These are phyloP conservation scores for Phylloporus sp. DNA, from an alignment of 768 basidiomycete species.

Conservation along the genomic window DNA sequence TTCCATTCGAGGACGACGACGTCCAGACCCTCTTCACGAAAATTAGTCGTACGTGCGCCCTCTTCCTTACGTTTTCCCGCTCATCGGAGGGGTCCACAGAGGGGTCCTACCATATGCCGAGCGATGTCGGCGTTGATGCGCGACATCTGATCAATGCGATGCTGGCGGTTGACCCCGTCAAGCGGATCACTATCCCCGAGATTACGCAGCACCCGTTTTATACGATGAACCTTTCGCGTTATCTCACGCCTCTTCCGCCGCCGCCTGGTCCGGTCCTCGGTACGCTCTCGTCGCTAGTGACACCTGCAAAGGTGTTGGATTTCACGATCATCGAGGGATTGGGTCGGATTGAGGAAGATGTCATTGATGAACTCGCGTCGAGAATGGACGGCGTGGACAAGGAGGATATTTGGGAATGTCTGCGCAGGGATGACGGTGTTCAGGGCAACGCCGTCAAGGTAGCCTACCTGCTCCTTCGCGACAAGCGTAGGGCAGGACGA, in stretches of 20 bases:
- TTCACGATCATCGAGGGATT: slow-evolving; percentile 89
- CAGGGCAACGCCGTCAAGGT: slow-evolving; percentile 94
- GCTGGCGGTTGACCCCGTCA: slow-evolving; percentile 92
- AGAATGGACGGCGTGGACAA: slow-evolving; percentile 72
- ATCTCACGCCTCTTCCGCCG: slow-evolving; percentile 80
- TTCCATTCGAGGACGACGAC: slow-evolving; percentile 98
- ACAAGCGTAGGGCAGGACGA: slow-evolving; percentile 79
- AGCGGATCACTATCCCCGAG: slow-evolving; percentile 89
- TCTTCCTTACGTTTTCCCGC: neutral
- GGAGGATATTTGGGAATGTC: slow-evolving; percentile 84
- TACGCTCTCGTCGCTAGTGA: slow-evolving; percentile 67
- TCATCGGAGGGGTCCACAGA: slow-evolving; percentile 40
- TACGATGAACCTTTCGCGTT: slow-evolving; percentile 77
- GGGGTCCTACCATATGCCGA: slow-evolving; percentile 83
- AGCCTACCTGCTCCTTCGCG: slow-evolving; percentile 89
- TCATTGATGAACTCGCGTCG: slow-evolving; percentile 75
- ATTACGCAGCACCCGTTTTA: slow-evolving; percentile 92
- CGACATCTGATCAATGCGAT: slow-evolving; percentile 77
- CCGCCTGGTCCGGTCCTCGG: slow-evolving; percentile 74
- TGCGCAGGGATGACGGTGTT: slow-evolving; percentile 77
- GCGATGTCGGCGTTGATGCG: slow-evolving; percentile 76
- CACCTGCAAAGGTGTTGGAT: slow-evolving; percentile 62
- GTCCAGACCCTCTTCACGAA: slow-evolving; percentile 91
- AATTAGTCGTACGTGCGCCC: slow-evolving; percentile 77
- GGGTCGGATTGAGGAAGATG: slow-evolving; percentile 87